Percentiles rank a stretch among this genome's conserved stretches.
These are phyloP conservation scores for Penicillium sp. DNA, from an alignment of 2,329 filamentous ascomycete species.

Conservation along the genomic window DNA sequence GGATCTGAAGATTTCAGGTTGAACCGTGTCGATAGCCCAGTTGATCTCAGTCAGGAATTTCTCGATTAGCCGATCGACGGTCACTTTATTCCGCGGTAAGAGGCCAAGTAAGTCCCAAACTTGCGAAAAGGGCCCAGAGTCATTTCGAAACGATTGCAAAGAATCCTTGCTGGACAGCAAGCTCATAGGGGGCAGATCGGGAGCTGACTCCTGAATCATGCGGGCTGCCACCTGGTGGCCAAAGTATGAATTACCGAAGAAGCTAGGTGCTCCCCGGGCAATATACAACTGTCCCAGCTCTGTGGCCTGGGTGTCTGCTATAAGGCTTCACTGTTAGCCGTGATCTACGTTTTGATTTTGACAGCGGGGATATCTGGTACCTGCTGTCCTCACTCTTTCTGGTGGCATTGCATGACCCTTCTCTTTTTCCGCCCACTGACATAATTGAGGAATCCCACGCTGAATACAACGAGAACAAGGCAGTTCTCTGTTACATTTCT, in stretches of 20 bases:
- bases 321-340: neutral
- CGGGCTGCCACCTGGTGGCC: constrained; percentile 33
- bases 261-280: constrained; percentile 30
- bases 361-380: neutral
- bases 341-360: neutral
- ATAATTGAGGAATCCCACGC: constrained; percentile 10
- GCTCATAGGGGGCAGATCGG: constrained; percentile 22
- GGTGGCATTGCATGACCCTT: neutral
- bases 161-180: constrained; percentile 20
- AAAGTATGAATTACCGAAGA: constrained; percentile 34
- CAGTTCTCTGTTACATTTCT: constrained; percentile 12
- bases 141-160: constrained; percentile 23
- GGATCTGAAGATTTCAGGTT: constrained; percentile 32
- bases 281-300: constrained; percentile 31
- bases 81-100: constrained; percentile 38
- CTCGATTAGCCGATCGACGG: constrained; percentile 37
- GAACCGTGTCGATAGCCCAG: constrained; percentile 38
- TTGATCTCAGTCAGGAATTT: constrained; percentile 39
- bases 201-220: constrained; percentile 31
- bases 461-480: constrained; percentile 13
- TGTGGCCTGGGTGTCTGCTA: constrained; percentile 9
- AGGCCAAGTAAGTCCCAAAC: constrained; percentile 44
- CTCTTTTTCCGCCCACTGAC: constrained; percentile 10
- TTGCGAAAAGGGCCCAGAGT: constrained; percentile 34
- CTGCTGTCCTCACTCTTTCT: constrained; percentile 3